Base-by-base conservation (phyloP, 2,329 filamentous ascomycete genomes). In the Hypoxylon sp. region DNA sequence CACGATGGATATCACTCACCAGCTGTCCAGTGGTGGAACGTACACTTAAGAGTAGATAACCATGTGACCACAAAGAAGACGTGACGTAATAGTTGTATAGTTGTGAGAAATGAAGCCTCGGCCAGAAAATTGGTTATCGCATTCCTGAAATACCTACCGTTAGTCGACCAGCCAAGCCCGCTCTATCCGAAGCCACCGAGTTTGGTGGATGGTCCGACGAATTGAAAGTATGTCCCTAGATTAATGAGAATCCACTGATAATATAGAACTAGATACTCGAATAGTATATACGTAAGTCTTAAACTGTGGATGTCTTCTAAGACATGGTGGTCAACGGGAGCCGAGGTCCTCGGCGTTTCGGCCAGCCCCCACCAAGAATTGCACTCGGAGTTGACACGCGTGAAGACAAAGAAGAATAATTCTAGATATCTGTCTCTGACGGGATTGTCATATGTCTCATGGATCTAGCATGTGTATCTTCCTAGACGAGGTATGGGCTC, bases 341-440 rank as follows among this genome's bases (percentile, higher is more conserved):
- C 57, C 44, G 54, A 51, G 57, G 57, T 44, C 28, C 57, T 60
- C 57, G 57, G 57, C 44, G 43, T 43, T 8, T 49, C 49, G 22
- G 50, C 37, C 28, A 28, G 32, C 22, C 47, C 30, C 47, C 32
- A 43, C 19, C 20, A 19, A 28, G 22, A 37, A 41, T 6, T 41
- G n/a, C 6, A 5, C 37, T 19, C 30, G 32, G 37, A 13, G 37
- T 6, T 4, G 37, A 41, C n/a, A 41, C n/a, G 37, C 37, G 4
- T 41, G 6, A 10, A 41, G 6, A 19, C n/a, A 6, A 6, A 19
- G 34, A 6, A 5, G 10, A 39, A 15, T 34, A 15, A 34, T 34
- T 34, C 32, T 34, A 13, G 13, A 15, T 15, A 15, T 13, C 10
- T 41, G n/a, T 41, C n/a, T 41, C n/a, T 41, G n/a, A 19, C 10